These are phyloP conservation scores for Geotrichum phurueaensis DNA, from an alignment of 1,139 yeast species.

Conservation along the genomic window DNA sequence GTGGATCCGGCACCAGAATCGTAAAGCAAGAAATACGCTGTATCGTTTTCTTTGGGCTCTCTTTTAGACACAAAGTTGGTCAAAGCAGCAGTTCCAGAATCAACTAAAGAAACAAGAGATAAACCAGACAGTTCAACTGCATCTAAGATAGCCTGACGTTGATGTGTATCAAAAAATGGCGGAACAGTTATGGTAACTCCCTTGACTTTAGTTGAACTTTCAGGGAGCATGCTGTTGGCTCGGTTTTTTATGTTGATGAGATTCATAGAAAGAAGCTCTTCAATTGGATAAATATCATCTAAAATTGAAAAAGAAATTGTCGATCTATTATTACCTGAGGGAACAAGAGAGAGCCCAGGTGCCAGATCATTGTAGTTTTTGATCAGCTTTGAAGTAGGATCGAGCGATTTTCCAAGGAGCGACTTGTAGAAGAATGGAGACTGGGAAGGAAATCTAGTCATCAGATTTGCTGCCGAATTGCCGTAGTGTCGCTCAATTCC, in stretches of 20 bases:
- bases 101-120: constrained; percentile 61
- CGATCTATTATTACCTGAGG: constrained; percentile 43
- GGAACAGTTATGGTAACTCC: constrained; percentile 79
- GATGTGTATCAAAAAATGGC: constrained; percentile 56
- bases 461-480: constrained; percentile 61
- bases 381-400: constrained; percentile 35
- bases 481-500: constrained; percentile 75
- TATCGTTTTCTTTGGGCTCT: constrained; percentile 35
- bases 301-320: constrained; percentile 51
- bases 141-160: constrained; percentile 67
- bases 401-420: constrained; percentile 59
- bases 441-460: constrained; percentile 67
- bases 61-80: constrained; percentile 60
- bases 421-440: constrained; percentile 65
- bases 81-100: constrained; percentile 90
- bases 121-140: constrained; percentile 69
- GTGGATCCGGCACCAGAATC: constrained; percentile 95
- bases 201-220: constrained; percentile 37
- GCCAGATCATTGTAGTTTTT: constrained; percentile 47
- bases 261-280: constrained; percentile 82
- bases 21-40: constrained; percentile 64
- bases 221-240: constrained; percentile 47
- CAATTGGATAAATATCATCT: constrained; percentile 50
- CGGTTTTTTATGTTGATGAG: constrained; percentile 60
- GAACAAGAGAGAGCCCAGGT: constrained; percentile 54